Conservation (phyloP, 2,329 filamentous ascomycete species). For the Macrophomina tecta region DNA sequence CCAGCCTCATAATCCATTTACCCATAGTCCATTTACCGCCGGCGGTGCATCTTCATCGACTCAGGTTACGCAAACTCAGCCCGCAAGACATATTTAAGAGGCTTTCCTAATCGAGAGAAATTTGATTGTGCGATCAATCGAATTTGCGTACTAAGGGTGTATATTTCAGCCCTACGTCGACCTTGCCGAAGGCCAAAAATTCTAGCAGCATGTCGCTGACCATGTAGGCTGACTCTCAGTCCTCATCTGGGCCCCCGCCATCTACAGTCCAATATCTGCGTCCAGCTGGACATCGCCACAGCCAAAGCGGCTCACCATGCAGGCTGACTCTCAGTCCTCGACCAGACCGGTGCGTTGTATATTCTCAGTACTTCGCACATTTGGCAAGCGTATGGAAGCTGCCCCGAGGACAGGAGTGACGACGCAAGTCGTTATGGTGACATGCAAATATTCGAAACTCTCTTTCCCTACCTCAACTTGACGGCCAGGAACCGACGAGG, state of each 20-base stretch:
- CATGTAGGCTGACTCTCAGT: neutral
- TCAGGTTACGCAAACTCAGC: neutral
- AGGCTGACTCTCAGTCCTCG: no score
- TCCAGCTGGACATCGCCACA: neutral
- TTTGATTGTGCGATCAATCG: neutral
- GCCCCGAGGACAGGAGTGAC: no score
- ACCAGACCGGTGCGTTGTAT: no score
- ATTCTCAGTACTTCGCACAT: no score
- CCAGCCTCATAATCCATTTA: neutral
- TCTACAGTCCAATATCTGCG: neutral
- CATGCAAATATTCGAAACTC: no score
- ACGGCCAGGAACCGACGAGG: no score
- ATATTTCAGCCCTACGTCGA: conserved; percentile 3
- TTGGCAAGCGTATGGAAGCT: no score
- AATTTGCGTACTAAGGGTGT: neutral
- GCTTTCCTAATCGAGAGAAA: neutral
- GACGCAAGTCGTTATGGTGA: no score
- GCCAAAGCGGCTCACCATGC: neutral
- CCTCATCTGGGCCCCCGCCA: neutral
- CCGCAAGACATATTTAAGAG: neutral
- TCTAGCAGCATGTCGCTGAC: neutral
- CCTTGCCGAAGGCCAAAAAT: neutral
- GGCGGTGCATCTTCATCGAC: no score
- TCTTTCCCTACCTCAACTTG: no score
- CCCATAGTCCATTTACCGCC: no score